Conservation (phyloP, 139 green algal species). For the Astrephomene gubernaculifera region DNA sequence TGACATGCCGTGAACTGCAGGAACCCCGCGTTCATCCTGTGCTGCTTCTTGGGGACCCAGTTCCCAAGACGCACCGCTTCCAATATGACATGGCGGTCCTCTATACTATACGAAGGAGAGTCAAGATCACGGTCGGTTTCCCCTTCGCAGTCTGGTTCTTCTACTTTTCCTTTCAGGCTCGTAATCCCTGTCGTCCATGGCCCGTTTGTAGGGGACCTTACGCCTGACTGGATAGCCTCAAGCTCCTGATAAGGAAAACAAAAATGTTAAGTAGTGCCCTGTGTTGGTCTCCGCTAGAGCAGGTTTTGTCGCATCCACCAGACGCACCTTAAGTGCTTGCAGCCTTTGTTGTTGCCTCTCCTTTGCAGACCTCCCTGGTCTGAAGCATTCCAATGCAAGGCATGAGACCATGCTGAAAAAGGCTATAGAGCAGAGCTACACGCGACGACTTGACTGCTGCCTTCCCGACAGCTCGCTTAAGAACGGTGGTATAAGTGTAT, state of each 20-base stretch:
- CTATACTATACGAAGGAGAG: too few species aligned
- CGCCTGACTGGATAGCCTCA: not conserved
- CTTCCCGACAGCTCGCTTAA: too few species aligned
- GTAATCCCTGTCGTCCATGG: not conserved
- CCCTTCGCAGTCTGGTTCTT: not conserved
- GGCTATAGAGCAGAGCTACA: too few species aligned
- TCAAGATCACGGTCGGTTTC: not conserved
- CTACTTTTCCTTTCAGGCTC: not conserved
- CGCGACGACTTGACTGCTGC: too few species aligned
- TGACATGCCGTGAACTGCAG: too few species aligned
- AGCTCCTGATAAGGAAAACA: not conserved
- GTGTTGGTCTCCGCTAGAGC: not conserved
- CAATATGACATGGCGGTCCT: too few species aligned
- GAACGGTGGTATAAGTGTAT: too few species aligned
- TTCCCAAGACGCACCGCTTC: too few species aligned
- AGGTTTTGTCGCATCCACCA: not conserved
- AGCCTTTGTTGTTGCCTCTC: not conserved
- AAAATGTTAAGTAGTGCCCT: not conserved
- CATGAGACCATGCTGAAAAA: constrained; percentile 23
- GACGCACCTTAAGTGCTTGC: not conserved
- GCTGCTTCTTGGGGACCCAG: too few species aligned
- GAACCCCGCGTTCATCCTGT: too few species aligned
- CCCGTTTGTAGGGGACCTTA: too few species aligned
- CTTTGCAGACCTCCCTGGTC: not conserved
- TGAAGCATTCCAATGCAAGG: constrained; percentile 17